Base-by-base conservation (phyloP, 257 asterid genomes). In the Solanum ossicruentum region DNA sequence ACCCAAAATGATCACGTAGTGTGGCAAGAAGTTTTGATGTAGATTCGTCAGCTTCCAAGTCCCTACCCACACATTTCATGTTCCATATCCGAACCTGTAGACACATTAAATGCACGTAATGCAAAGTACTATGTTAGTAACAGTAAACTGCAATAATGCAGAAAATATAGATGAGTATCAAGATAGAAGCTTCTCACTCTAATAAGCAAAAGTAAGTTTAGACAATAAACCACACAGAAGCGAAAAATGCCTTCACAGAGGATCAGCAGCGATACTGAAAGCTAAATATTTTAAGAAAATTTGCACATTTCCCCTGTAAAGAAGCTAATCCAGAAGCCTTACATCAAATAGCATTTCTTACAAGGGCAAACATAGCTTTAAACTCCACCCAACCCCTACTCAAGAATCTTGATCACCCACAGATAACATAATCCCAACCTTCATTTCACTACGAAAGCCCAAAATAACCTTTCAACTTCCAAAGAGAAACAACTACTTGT, bases 41-140 rank as follows among this genome's bases (percentile, higher is more conserved):
- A 78, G 97, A 90, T 69, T 89, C 94, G 88, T 90, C 98, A 39
- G 87, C 16, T 70, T 45, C 93, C 72, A 89, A 83, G 86, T 93
- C 98, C 87, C 91, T 88, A 84, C 94, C 93, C 73, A 92, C 96
- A 83, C 88, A 86, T 92, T 93, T 95, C 96, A 90, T 95, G 94
- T 94, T 94, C 99, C 99, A 97, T 83, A 97, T 90, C 73, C 98
- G 97, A 88, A 97, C 99, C 99, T 97, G 91, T 83, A 82, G 85
- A 26, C 26, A 77, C 23, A 16, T 77, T 77, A 77, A 23, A 77
- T 77, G 82, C 58, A 77, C 23, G 52, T 77, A 23, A 52, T 16
- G 47, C 17, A 10, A 52, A 26, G 82, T 77, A 52, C 47, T 23
- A 15, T 5, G 12, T 9, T 52, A 77, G 10, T 26, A 52, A 52